A percentile compares a stretch with the other conserved stretches of the same genome.
Conservation (phyloP, 805 yeast genomes). For the Ogataea philodendri region DNA sequence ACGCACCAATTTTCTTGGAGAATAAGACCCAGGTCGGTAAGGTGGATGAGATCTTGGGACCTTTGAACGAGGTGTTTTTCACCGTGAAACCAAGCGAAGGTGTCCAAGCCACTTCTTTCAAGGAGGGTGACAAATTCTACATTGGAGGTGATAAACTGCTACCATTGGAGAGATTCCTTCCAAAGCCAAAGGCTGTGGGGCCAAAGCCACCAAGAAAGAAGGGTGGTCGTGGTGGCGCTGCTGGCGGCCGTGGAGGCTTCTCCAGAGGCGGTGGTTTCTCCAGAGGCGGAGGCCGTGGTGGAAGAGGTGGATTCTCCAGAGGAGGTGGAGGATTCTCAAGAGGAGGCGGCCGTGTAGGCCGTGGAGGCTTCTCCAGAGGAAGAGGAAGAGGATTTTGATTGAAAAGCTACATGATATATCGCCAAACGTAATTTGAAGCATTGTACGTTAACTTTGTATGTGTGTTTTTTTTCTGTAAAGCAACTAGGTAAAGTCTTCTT, state of each 20-base stretch:
- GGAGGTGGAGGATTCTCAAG: constrained; percentile 43
- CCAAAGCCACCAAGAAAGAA: constrained; percentile 77
- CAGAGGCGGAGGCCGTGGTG: constrained; percentile 41
- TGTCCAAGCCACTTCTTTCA: constrained; percentile 89
- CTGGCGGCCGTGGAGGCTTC: constrained; percentile 47
- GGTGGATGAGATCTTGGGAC: constrained; percentile 97
- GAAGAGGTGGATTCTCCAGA: constrained; percentile 40
- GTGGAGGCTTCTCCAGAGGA: constrained; percentile 36
- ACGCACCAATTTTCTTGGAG: constrained; percentile 96
- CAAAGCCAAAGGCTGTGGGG: constrained; percentile 87
- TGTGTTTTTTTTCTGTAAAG: background rate
- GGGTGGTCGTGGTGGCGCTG: constrained; percentile 53
- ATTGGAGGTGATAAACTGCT: constrained; percentile 93
- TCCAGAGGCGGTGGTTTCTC: constrained; percentile 41
- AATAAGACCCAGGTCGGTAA: constrained; percentile 96
- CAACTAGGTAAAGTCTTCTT: constrained; percentile 36
- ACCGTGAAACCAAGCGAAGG: constrained; percentile 97
- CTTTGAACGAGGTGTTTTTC: constrained; percentile 95
- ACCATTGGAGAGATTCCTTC: constrained; percentile 95
- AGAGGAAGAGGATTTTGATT: constrained; percentile 35
- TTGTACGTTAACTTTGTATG: constrained; percentile 8
- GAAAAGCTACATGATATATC: constrained; percentile 14
- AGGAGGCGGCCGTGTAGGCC: constrained; percentile 39
- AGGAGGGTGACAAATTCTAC: constrained; percentile 92
- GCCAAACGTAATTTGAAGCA: constrained; percentile 8